These are phyloP conservation scores for Pestalotiopsis sp. DNA, from an alignment of 2,329 filamentous ascomycete genomes.

Conservation along the genomic window DNA sequence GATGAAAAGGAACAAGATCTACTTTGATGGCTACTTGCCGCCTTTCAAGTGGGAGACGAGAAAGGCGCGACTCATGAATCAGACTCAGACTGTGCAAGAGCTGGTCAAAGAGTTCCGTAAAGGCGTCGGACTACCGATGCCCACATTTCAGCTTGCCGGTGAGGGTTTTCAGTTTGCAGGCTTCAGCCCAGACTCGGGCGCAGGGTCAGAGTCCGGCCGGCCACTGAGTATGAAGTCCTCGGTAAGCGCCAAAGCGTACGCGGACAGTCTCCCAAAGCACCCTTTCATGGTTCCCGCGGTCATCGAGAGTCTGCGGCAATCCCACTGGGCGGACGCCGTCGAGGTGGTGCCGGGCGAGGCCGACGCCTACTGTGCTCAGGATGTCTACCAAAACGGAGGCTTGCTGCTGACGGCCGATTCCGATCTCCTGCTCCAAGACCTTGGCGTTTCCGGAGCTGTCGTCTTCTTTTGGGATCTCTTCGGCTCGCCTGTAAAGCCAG, in stretches of 20 bases:
- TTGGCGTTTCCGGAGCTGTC: constrained; percentile 64
- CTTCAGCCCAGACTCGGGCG: neutral
- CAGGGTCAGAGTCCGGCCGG: neutral
- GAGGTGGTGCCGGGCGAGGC: constrained; percentile 81
- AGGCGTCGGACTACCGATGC: neutral
- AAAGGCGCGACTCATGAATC: constrained; percentile 57
- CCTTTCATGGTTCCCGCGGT: constrained; percentile 79
- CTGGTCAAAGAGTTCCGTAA: constrained; percentile 44
- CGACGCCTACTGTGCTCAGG: constrained; percentile 75
- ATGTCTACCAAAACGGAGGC: constrained; percentile 56
- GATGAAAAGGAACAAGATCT: constrained; percentile 64
- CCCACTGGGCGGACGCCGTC: constrained; percentile 44
- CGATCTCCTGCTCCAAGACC: constrained; percentile 76
- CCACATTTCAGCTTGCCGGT: too few relatives aligned
- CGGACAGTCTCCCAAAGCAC: constrained; percentile 41
- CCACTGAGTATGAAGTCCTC: neutral
- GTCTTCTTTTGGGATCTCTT: constrained; percentile 70
- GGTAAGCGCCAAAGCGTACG: constrained; percentile 10
- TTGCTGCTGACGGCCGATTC: constrained; percentile 81
- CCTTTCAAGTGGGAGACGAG: constrained; percentile 64
- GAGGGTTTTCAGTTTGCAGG: too few relatives aligned
- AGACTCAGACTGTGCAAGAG: constrained; percentile 49
- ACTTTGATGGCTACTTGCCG: constrained; percentile 86
- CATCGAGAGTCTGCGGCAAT: constrained; percentile 67
- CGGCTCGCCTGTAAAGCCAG: constrained; percentile 10